A percentile compares a stretch with the other conserved stretches of the same genome.
These are phyloP conservation scores for Ceratocystiopsis minuta DNA, from an alignment of 2,329 filamentous ascomycete species.

Conservation along the genomic window DNA sequence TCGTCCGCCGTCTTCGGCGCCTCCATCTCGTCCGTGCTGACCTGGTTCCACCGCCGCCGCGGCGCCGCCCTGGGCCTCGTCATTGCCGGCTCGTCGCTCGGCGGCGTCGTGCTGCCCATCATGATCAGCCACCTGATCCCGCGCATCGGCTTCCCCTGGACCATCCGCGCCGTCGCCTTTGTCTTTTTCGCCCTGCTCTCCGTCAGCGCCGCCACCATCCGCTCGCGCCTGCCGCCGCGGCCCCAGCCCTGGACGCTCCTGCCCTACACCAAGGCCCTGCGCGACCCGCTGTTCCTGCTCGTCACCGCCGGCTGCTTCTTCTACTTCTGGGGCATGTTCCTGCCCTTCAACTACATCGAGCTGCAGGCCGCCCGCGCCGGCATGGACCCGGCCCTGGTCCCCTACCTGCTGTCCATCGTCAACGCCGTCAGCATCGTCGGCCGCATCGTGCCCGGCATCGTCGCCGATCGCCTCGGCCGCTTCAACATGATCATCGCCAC, in stretches of 20 bases:
- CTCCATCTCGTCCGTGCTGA: constrained; percentile 18
- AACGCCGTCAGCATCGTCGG: constrained; percentile 32
- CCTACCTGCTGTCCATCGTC: constrained; percentile 38
- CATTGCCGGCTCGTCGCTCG: constrained; percentile 29
- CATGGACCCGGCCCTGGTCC: constrained; percentile 22
- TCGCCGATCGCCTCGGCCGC: constrained; percentile 22
- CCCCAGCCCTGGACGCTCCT: constrained; percentile 23
- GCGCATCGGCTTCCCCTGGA: constrained; percentile 23
- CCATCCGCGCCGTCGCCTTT: constrained; percentile 20
- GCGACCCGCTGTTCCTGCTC: constrained; percentile 25
- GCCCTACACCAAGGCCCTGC: constrained; percentile 29
- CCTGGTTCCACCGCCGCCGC: constrained; percentile 29
- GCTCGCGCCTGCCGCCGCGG: constrained; percentile 17
- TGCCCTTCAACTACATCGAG: constrained; percentile 35
- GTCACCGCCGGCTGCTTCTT: constrained; percentile 30
- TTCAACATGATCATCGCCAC: constrained; percentile 28
- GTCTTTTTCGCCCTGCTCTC: constrained; percentile 18
- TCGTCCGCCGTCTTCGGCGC: constrained; percentile 19
- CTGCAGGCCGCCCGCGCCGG: constrained; percentile 28
- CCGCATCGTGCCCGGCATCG: constrained; percentile 31
- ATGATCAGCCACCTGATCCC: constrained; percentile 33
- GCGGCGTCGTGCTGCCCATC: constrained; percentile 38
- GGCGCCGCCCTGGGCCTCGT: constrained; percentile 29
- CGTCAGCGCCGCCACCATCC: constrained; percentile 16
- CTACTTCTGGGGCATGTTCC: constrained; percentile 36